Conservation (phyloP, 257 asterid species). For the Gentiana straminea region DNA sequence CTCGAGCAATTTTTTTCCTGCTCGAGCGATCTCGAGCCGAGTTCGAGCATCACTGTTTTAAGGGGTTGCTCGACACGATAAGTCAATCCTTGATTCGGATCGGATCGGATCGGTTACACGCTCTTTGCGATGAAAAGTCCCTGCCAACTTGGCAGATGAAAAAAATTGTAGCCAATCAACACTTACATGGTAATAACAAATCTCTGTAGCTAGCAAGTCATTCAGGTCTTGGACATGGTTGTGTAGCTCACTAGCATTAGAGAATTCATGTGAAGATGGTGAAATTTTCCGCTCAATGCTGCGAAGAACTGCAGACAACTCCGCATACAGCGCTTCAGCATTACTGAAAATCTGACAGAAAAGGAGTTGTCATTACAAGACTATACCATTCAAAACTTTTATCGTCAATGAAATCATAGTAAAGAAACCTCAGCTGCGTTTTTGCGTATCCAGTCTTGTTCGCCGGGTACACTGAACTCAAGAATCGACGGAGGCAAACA, state of each 20-base stretch:
- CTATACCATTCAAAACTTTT: slow-evolving; percentile 1
- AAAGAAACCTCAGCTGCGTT: slow-evolving; percentile 61
- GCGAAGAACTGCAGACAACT: slow-evolving; percentile 50
- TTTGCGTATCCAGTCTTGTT: slow-evolving; percentile 54
- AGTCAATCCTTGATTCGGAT: too few species aligned
- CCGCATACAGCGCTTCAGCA: slow-evolving; percentile 52
- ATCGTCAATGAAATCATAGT: not conserved
- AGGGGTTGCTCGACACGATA: too few species aligned
- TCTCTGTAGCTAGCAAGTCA: slow-evolving; percentile 46
- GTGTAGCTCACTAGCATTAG: slow-evolving; percentile 42
- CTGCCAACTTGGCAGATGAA: not conserved
- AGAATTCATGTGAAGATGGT: slow-evolving; percentile 34
- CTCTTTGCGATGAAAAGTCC: too few species aligned
- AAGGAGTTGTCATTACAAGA: slow-evolving; percentile 11
- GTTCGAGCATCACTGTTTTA: too few species aligned
- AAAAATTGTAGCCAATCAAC: slow-evolving; percentile 1
- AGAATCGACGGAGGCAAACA: slow-evolving; percentile 72
- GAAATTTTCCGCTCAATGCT: slow-evolving; percentile 37
- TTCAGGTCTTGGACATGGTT: slow-evolving; percentile 41
- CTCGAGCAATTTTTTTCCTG: too few species aligned
- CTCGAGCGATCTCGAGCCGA: too few species aligned
- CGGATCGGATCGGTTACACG: too few species aligned
- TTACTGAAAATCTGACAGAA: slow-evolving; percentile 56
- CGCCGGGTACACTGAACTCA: slow-evolving; percentile 55
- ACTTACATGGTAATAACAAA: slow-evolving; percentile 46